These are phyloP conservation scores for Coriolopsis trogii DNA, from an alignment of 1,284 basidiomycete species.

Conservation along the genomic window DNA sequence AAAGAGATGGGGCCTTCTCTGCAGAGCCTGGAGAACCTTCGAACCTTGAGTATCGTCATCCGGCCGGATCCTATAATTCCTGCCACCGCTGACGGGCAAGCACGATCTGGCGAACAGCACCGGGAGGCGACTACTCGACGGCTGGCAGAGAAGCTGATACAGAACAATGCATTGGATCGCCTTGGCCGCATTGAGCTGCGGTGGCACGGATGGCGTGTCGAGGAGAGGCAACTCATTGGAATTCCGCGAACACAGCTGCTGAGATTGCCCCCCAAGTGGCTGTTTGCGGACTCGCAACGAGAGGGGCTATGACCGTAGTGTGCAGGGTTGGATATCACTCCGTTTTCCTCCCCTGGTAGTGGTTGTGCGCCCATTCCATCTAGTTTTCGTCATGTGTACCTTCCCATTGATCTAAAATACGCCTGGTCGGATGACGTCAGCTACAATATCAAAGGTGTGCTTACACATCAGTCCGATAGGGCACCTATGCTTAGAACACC, in stretches of 20 bases:
- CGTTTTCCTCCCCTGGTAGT: no score
- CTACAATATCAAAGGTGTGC: no score
- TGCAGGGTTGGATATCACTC: no score
- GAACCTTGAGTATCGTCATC: conserved; percentile 22
- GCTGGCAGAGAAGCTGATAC: conserved; percentile 19
- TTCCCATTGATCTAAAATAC: no score
- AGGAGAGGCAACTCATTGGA: conserved; percentile 15
- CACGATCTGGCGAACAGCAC: conserved; percentile 5
- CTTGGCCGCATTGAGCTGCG: conserved; percentile 28
- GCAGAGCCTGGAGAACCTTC: conserved; percentile 12
- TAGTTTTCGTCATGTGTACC: no score
- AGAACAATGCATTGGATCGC: conserved; percentile 5
- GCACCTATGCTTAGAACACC: no score
- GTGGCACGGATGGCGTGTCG: conserved; percentile 30
- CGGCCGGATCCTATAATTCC: conserved; percentile 26
- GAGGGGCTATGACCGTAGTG: no score
- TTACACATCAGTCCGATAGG: no score
- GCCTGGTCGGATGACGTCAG: no score
- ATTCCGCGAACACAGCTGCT: conserved; percentile 18
- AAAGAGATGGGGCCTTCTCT: conserved; percentile 17
- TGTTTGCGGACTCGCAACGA: conserved; percentile 11
- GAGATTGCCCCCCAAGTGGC: conserved; percentile 23
- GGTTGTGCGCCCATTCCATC: no score
- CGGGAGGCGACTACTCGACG: conserved; percentile 18
- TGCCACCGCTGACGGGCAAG: not conserved